Percentiles rank a stretch among this genome's conserved stretches.
Conservation (phyloP, 148 eudicot genomes). For the Simmondsia chinensis region DNA sequence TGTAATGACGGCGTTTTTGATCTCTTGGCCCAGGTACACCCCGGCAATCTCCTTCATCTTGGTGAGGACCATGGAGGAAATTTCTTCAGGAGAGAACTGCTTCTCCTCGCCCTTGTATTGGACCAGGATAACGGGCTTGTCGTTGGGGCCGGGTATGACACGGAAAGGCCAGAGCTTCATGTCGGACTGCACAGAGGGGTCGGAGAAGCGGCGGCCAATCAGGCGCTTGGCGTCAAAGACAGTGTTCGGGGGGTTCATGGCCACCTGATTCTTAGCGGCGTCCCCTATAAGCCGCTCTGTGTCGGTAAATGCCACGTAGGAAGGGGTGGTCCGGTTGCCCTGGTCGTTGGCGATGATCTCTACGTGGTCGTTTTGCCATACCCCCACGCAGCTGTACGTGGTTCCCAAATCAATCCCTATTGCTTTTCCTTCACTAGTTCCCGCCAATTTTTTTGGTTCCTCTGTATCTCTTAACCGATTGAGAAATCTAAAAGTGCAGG, state of each 20-base stretch:
- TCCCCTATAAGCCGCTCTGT: slow-evolving; percentile 24
- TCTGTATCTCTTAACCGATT: too few relatives aligned
- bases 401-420: slow-evolving; percentile 37
- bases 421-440: slow-evolving; percentile 20
- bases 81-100: slow-evolving; percentile 23
- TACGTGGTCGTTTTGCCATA: slow-evolving; percentile 28
- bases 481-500: too few relatives aligned
- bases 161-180: too few relatives aligned
- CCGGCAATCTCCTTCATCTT: too few relatives aligned
- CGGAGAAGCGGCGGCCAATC: slow-evolving; percentile 19
- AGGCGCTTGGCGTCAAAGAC: slow-evolving; percentile 30
- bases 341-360: slow-evolving; percentile 36
- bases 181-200: slow-evolving; percentile 22
- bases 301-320: slow-evolving; percentile 35
- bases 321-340: slow-evolving; percentile 33
- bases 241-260: slow-evolving; percentile 30
- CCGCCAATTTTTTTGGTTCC: too few relatives aligned
- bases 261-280: slow-evolving; percentile 35
- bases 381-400: slow-evolving; percentile 33
- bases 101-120: slow-evolving; percentile 24
- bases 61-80: too few relatives aligned
- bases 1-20: slow-evolving; percentile 22
- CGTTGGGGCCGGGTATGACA: slow-evolving; percentile 18
- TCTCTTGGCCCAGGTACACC: slow-evolving; percentile 9
- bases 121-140: slow-evolving; percentile 23